phyloP scores from a whole-genome alignment of 2,329 filamentous ascomycete species.

The Diaporthe nobilis region DNA sequence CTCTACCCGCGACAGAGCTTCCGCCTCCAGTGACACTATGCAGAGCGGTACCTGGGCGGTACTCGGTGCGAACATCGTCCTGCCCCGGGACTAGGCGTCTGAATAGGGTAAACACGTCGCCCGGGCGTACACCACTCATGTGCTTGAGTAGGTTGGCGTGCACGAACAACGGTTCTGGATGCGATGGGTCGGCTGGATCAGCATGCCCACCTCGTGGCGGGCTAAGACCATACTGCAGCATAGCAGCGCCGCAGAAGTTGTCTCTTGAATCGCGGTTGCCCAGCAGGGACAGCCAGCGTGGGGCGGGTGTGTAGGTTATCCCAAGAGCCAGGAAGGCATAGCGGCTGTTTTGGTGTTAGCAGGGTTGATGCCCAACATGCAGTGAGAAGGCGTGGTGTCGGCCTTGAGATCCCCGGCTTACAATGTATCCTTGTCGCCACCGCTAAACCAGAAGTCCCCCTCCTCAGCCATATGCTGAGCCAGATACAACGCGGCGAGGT shows the following conservation, averaged over 20 bases:
- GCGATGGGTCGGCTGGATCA: slow-evolving; percentile 32
- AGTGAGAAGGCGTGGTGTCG: not conserved
- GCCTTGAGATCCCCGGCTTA: slow-evolving; percentile 1
- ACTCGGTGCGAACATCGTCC: slow-evolving; percentile 35
- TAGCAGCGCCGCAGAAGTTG: slow-evolving; percentile 41
- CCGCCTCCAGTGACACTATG: slow-evolving; percentile 32
- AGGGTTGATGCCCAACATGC: not conserved
- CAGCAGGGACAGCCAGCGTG: slow-evolving; percentile 40
- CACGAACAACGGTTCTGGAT: slow-evolving; percentile 39
- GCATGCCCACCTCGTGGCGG: slow-evolving; percentile 17
- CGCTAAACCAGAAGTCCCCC: slow-evolving; percentile 41
- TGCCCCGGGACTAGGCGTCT: slow-evolving; percentile 34
- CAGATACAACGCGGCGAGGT: slow-evolving; percentile 40
- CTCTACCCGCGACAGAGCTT: slow-evolving; percentile 25
- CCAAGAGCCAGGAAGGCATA: slow-evolving; percentile 40
- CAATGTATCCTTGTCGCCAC: slow-evolving; percentile 42
- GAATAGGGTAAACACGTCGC: slow-evolving; percentile 27
- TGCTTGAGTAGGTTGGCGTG: slow-evolving; percentile 42
- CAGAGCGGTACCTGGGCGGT: not conserved
- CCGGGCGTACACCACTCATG: slow-evolving; percentile 36
- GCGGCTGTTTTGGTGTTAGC: slow-evolving; percentile 22
- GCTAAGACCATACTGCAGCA: slow-evolving; percentile 40
- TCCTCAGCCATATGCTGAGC: slow-evolving; percentile 40
- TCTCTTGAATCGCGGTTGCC: slow-evolving; percentile 30
- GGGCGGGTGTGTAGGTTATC: slow-evolving; percentile 40